These are phyloP conservation scores for Apophysomyces ossiformis DNA, from an alignment of 371 early-diverging fungal genomes.

Conservation along the genomic window DNA sequence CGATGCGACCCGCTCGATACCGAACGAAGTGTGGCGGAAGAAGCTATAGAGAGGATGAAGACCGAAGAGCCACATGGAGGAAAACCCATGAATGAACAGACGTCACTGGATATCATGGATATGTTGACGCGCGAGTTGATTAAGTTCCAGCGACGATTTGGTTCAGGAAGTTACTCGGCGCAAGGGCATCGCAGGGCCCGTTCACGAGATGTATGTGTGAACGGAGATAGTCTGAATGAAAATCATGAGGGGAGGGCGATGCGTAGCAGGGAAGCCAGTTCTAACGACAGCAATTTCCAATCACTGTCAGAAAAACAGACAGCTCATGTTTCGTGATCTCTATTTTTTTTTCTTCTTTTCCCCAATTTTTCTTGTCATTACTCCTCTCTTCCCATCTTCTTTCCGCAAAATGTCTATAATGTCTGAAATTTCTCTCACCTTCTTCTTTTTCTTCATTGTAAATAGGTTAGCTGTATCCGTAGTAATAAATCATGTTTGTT, in stretches of 20 bases:
- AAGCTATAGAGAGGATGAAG: conserved; percentile 1
- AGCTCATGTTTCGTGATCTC: not conserved
- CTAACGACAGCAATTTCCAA: not conserved
- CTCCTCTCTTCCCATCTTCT: not conserved
- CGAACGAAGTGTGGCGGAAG: conserved; percentile 17
- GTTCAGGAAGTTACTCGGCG: conserved; percentile 25
- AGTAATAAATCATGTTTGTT: conserved; percentile 8
- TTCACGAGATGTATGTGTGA: conserved; percentile 2
- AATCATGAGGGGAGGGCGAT: not conserved
- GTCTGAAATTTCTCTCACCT: not conserved
- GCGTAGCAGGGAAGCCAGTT: not conserved
- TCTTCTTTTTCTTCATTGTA: conserved; percentile 5
- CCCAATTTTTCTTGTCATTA: not conserved
- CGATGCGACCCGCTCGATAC: conserved; percentile 14
- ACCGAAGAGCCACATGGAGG: conserved; percentile 4
- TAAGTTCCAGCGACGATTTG: conserved; percentile 49
- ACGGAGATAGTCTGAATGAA: not conserved
- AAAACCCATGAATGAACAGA: conserved; percentile 15
- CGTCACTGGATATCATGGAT: conserved; percentile 53
- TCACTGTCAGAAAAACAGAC: conserved; percentile 2
- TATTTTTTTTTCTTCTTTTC: not conserved
- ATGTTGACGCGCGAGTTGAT: conserved; percentile 43
- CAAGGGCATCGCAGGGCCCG: conserved; percentile 1
- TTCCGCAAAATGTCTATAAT: conserved; percentile 8
- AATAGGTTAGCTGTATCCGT: conserved; percentile 10